Evolutionary conservation across 352 stramenopile species (phyloP), one percentile per base, ranked within the genome.

Genomic region (Pythium phragmitis): DNA sequence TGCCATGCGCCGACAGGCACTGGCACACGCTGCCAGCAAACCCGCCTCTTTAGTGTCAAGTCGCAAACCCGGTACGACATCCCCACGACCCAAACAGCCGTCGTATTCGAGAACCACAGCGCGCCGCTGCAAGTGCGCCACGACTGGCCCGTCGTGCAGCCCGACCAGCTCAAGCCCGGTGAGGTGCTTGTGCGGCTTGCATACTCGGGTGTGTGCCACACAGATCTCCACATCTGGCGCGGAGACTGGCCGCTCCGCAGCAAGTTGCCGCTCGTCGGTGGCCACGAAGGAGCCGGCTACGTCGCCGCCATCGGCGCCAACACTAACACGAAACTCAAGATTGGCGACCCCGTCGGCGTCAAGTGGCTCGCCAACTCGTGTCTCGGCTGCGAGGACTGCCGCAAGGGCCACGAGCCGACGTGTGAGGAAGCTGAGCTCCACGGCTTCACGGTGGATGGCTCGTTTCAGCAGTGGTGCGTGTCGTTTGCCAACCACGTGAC

Each of bases 401-500:
- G 68, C 41, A 85, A 87, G 59, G 76, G 72, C 16, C 68, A 79
- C 54, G 78, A 87, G 51, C 70, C 70, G 7, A 80, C 67, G 9
- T 87, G 76, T 42, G 57, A 57, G 0, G 51, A 67, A 0, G 73
- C 69, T 4, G 60, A 70, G 9, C 28, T 79, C 4, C 74, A 80
- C 55, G 74, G 75, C n/a, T 68, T 79, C 46, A 77, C 67, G 2
- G 60, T 70, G 1, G 64, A 76, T 21, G 72, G 67, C 17, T 81
- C 89, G 21, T 91, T 89, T 60, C 68, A 76, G 55, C 69, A 84
- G 51, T 82, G 72, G 76, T 82, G 71, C 42, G 85, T 91, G 28
- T 91, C 85, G 19, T 97, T 91, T 60, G 76, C 73, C 0, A 69
- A 90, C 55, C 72, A 79, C 56, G 87, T 96, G 60, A 88, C 87